Evolutionary conservation across 306 rosid species (phyloP).

Genomic region (Ormosia emarginata): DNA sequence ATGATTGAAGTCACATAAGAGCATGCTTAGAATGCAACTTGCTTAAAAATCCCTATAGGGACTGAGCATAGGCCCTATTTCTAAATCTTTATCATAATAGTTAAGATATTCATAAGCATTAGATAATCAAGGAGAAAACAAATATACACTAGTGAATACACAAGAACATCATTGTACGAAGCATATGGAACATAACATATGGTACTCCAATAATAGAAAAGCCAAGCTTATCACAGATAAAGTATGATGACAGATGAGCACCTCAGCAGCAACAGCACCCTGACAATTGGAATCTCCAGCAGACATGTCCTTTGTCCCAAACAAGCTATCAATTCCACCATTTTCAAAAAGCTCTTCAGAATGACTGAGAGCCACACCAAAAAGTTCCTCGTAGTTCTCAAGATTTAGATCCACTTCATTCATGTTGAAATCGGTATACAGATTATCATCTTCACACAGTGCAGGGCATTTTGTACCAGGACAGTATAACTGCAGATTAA

Average conservation of each 20-base stretch:
- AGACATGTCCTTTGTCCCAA: slow-evolving; percentile 57
- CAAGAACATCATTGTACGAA: background rate
- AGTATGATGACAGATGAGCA: slow-evolving; percentile 30
- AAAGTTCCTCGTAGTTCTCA: slow-evolving; percentile 87
- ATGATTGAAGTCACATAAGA: background rate
- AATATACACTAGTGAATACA: background rate
- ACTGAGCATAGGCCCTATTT: background rate
- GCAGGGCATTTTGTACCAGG: slow-evolving; percentile 47
- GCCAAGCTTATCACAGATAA: background rate
- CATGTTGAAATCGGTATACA: slow-evolving; percentile 70
- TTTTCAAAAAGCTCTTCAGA: slow-evolving; percentile 89
- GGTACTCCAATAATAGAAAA: background rate
- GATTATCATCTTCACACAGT: slow-evolving; percentile 45
- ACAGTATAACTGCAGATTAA: slow-evolving; percentile 58
- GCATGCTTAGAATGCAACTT: background rate
- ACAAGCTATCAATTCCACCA: slow-evolving; percentile 93
- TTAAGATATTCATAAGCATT: background rate
- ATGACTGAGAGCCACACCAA: slow-evolving; percentile 71
- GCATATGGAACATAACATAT: background rate
- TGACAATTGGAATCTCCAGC: slow-evolving; percentile 63
- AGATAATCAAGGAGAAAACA: background rate
- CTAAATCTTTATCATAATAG: background rate
- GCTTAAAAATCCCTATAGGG: background rate
- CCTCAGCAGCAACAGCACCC: slow-evolving; percentile 76
- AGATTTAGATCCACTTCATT: slow-evolving; percentile 81